Evolutionary conservation across 371 early-diverging fungal species (phyloP), one percentile per base, ranked within the genome.

Genomic region (Batkoa obscura): DNA sequence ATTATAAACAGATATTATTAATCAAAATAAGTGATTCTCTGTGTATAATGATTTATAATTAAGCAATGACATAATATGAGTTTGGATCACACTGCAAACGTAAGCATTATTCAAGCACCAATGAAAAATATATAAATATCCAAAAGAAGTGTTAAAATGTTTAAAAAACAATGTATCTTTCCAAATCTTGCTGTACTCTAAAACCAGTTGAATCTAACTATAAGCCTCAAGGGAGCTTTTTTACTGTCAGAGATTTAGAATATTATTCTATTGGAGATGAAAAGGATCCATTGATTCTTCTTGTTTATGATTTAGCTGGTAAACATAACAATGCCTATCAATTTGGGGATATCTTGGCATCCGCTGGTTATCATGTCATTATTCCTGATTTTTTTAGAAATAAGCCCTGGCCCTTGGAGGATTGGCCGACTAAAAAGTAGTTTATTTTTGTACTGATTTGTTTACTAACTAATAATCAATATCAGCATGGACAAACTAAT

Each of bases 371-470:
- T 69, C 72, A 66, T 41, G 82, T 82, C 1, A 69, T 30, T 67
- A 80, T 62, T 81, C 84, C 32, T 80, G 82, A 57, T 69, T 81
- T 50, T n/a, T 71, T 80, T 59, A 71, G 66, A 49, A 75, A 75
- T 30, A 62, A 72, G 39, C 69, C 72, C 37, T 68, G 66, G 49
- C 60, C 60, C 12, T 12, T 4, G 2, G 58, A 61, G 2, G 34
- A 45, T 9, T 52, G 42, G 30, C 45, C 52, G 8, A 13, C 23
- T 58, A 35, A 54, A 39, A 41, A 41, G 58, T 58, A 58, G 50
- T 15, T 58, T 41, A 50, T 35, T 12, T 35, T 10, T 41, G 10
- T 10, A 41, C 41, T n/a, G 8, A 41, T 10, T 10, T 41, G n/a
- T 41, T 41, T 41, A 10, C 8, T 41, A 41, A n/a, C 41, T 8